phyloP scores from a whole-genome alignment of 768 basidiomycete species.

The Kwoniella newhampshirensis region DNA sequence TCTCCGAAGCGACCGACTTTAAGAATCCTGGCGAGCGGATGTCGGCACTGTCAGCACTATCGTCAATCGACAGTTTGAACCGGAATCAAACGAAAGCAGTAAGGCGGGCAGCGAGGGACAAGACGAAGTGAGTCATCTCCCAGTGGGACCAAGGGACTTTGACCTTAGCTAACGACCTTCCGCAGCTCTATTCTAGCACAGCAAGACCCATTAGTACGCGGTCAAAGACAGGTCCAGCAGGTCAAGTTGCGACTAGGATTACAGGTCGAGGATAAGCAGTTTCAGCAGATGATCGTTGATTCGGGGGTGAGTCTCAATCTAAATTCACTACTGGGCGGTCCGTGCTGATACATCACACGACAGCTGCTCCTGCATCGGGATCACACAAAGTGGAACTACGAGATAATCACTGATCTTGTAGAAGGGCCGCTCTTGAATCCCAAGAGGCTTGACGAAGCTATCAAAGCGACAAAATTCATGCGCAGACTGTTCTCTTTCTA shows the following conservation, averaged over 20 bases:
- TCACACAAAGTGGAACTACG: conserved; percentile 87
- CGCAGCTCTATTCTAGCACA: conserved; percentile 59
- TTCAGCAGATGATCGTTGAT: conserved; percentile 78
- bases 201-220: conserved; percentile 73
- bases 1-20: conserved; percentile 75
- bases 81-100: conserved; percentile 75
- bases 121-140: conserved; percentile 12
- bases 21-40: conserved; percentile 73
- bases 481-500: conserved; percentile 90
- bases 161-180: conserved; percentile 1
- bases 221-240: conserved; percentile 87
- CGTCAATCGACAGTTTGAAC: conserved; percentile 87
- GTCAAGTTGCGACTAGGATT: conserved; percentile 83
- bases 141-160: not conserved
- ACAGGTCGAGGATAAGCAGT: conserved; percentile 93
- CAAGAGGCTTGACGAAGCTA: conserved; percentile 89
- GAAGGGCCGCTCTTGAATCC: conserved; percentile 91
- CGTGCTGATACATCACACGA: not conserved
- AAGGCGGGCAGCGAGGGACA: conserved; percentile 37
- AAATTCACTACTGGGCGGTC: not conserved
- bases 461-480: conserved; percentile 83
- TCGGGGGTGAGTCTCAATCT: conserved; percentile 64
- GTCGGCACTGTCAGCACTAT: conserved; percentile 77
- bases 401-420: conserved; percentile 78
- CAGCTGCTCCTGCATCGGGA: conserved; percentile 86